Evolutionary conservation across 2,329 filamentous ascomycete genomes (phyloP).

Genomic region (Ophiognomonia clavigignenti-juglandacearum): DNA sequence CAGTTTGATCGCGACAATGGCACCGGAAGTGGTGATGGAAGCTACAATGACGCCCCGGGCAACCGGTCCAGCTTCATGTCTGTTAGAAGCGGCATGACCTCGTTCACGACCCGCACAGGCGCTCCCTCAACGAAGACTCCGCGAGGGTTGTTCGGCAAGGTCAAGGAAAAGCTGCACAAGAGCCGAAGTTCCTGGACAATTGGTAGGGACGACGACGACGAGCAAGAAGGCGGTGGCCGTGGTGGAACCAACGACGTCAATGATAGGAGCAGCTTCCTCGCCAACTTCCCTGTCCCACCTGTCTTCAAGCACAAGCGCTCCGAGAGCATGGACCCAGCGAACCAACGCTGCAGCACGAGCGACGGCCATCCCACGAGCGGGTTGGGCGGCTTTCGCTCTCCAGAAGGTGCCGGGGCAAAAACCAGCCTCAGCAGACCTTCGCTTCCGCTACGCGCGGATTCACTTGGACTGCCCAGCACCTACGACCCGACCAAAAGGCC

Average conservation of each 20-base stretch:
- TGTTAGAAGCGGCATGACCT: background rate
- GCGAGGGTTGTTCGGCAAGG: constrained; percentile 6
- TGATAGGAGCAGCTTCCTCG: background rate
- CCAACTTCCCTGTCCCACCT: constrained; percentile 8
- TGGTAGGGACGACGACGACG: constrained; percentile 12
- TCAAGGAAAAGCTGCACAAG: constrained; percentile 24
- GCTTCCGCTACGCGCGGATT: background rate
- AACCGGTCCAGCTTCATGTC: constrained; percentile 9
- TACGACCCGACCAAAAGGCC: constrained; percentile 24
- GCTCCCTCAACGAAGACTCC: background rate
- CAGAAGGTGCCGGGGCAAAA: background rate
- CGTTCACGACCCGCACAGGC: constrained; percentile 1
- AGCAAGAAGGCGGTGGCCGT: background rate
- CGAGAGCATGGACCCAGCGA: constrained; percentile 8
- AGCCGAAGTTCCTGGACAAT: constrained; percentile 21
- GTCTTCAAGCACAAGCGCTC: constrained; percentile 16
- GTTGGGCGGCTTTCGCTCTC: background rate
- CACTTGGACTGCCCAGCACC: background rate
- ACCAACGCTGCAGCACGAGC: background rate
- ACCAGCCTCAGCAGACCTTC: background rate
- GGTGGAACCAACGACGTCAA: background rate
- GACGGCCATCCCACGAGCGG: background rate
- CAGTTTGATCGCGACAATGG: background rate
- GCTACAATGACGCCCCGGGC: background rate
- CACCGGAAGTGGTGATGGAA: background rate